Percentiles rank a stretch among this genome's conserved stretches.
These are phyloP conservation scores for Ilex aquifolium DNA, from an alignment of 257 asterid species.

Conservation along the genomic window DNA sequence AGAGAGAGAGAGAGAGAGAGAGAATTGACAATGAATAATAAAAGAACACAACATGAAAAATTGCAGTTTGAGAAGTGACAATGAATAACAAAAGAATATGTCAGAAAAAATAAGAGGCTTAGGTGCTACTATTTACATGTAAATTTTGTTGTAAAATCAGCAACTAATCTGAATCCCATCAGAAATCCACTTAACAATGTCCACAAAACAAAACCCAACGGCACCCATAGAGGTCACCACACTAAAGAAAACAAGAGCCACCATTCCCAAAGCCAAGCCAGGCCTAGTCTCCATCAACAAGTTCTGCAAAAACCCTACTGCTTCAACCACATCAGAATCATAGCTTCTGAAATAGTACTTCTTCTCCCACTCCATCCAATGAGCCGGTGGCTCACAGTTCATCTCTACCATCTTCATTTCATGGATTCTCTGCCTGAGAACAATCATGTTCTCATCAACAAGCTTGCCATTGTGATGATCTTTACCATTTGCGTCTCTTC, in stretches of 20 bases:
- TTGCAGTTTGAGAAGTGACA: no score
- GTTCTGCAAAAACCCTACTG: constrained; percentile 31
- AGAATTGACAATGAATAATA: no score
- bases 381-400: constrained; percentile 24
- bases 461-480: constrained; percentile 1
- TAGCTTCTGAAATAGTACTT: constrained; percentile 10
- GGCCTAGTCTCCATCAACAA: constrained; percentile 38
- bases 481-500: constrained; percentile 14
- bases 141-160: no score
- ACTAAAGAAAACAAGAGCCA: constrained; percentile 23
- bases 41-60: no score
- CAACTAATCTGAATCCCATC: background rate
- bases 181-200: constrained; percentile 10
- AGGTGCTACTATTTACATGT: no score
- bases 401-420: constrained; percentile 36
- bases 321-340: constrained; percentile 29
- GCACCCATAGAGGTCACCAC: constrained; percentile 20
- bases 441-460: constrained; percentile 29
- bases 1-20: no score
- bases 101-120: no score
- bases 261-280: constrained; percentile 25
- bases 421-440: constrained; percentile 26
- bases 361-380: constrained; percentile 30
- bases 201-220: constrained; percentile 6
- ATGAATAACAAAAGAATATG: no score